Conservation (phyloP, 345 rosid genomes). For the Lepidium didymum region DNA sequence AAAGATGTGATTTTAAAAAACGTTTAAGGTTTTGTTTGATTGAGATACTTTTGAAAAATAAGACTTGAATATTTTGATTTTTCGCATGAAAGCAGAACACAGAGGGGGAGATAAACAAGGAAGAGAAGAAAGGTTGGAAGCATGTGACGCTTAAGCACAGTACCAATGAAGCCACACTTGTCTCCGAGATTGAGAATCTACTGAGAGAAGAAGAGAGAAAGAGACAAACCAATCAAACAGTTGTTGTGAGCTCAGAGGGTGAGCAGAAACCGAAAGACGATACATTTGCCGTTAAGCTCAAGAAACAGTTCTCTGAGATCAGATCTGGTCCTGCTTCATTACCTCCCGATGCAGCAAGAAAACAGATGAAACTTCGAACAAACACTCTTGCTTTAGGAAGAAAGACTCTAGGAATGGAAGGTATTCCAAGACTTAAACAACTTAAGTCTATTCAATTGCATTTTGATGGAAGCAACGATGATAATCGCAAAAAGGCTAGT, state of each 20-base stretch:
- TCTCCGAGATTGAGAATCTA: slow-evolving; percentile 25
- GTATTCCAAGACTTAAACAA: slow-evolving; percentile 44
- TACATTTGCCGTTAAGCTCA: slow-evolving; percentile 3
- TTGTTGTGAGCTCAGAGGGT: slow-evolving; percentile 7
- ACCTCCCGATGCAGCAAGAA: slow-evolving; percentile 37
- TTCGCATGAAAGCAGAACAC: slow-evolving; percentile 20
- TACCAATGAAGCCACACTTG: slow-evolving; percentile 22
- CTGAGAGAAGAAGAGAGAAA: slow-evolving; percentile 30
- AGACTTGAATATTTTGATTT: slow-evolving; percentile 8
- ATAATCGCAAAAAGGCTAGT: slow-evolving; percentile 17
- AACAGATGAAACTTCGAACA: slow-evolving; percentile 50
- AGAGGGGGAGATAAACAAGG: slow-evolving; percentile 21
- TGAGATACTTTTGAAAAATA: slow-evolving; percentile 2
- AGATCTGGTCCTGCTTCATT: slow-evolving; percentile 22
- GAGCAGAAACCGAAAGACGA: slow-evolving; percentile 28
- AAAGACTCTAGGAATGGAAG: slow-evolving; percentile 40
- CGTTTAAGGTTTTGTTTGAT: not conserved
- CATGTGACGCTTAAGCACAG: slow-evolving; percentile 30
- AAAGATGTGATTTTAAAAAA: not conserved
- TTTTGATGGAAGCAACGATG: slow-evolving; percentile 32
- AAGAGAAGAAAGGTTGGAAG: slow-evolving; percentile 31
- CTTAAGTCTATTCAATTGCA: slow-evolving; percentile 52
- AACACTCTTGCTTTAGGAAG: slow-evolving; percentile 42
- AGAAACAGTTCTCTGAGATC: slow-evolving; percentile 38
- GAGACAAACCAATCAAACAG: slow-evolving; percentile 11